A percentile compares a stretch with the other conserved stretches of the same genome.
These are phyloP conservation scores for Panicum hallii DNA, from an alignment of 202 grass and related monocot species.

Conservation along the genomic window DNA sequence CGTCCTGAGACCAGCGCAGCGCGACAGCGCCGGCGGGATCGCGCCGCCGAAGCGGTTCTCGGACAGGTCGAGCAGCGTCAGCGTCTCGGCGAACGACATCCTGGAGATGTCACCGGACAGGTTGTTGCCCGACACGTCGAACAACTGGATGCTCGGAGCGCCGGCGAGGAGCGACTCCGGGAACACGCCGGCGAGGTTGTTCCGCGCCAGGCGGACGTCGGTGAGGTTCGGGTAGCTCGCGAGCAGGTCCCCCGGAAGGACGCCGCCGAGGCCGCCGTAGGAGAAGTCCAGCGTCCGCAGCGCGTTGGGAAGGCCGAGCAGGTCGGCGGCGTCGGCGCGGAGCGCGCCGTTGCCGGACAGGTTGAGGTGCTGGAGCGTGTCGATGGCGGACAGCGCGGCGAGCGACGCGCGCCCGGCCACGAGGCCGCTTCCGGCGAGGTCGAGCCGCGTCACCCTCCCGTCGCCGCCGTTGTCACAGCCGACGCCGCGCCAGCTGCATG, in stretches of 20 bases:
- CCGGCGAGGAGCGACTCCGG: conserved; percentile 49
- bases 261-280: conserved; percentile 55
- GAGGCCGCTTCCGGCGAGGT: conserved; percentile 61
- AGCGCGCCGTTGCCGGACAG: conserved; percentile 67
- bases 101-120: conserved; percentile 60
- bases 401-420: conserved; percentile 50
- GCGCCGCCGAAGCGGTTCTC: conserved; percentile 56
- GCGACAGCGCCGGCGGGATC: conserved; percentile 59
- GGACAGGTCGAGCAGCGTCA: conserved; percentile 69
- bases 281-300: conserved; percentile 67
- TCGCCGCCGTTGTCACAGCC: conserved; percentile 52
- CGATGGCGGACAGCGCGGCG: conserved; percentile 44
- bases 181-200: conserved; percentile 68
- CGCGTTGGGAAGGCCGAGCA: conserved; percentile 54
- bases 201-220: conserved; percentile 59
- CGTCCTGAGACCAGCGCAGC: conserved; percentile 50
- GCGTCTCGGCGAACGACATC: conserved; percentile 40
- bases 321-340: conserved; percentile 46
- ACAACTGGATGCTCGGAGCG: conserved; percentile 47
- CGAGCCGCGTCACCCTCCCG: conserved; percentile 58
- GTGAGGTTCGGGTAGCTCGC: conserved; percentile 57
- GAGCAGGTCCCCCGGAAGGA: conserved; percentile 55
- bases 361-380: conserved; percentile 62
- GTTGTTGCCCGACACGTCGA: conserved; percentile 89
- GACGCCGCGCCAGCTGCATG: conserved; percentile 78